Evolutionary conservation across 495 filamentous ascomycete genomes (phyloP).

Genomic region (Viridothelium virens): DNA sequence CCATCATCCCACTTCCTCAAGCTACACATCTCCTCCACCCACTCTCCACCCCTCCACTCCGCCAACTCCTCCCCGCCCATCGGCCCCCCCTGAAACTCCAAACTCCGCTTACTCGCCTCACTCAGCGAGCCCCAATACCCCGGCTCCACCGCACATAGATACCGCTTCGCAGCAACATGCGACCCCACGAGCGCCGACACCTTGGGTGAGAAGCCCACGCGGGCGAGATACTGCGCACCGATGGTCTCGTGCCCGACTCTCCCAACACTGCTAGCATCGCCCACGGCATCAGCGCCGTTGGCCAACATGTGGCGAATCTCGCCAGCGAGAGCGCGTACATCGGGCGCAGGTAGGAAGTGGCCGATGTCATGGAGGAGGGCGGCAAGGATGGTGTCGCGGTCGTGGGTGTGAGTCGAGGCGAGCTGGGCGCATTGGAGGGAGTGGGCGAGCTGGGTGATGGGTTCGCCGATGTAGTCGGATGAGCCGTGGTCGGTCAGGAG

Average conservation of each 20-base stretch:
- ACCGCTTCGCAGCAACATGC: conserved; percentile 43
- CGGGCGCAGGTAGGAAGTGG: conserved; percentile 35
- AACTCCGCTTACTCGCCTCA: conserved; percentile 36
- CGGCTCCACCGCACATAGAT: conserved; percentile 38
- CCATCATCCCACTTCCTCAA: conserved; percentile 41
- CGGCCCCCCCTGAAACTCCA: conserved; percentile 42
- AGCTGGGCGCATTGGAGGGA: conserved; percentile 40
- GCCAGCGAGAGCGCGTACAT: conserved; percentile 18
- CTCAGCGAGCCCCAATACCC: conserved; percentile 37
- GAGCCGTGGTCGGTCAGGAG: conserved; percentile 17
- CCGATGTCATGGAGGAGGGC: conserved; percentile 43
- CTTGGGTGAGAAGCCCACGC: conserved; percentile 37
- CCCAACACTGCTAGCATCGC: conserved; percentile 35
- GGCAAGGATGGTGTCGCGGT: conserved; percentile 37
- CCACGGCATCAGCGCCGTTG: not conserved
- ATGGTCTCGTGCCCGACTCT: conserved; percentile 41
- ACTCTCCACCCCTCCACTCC: conserved; percentile 27
- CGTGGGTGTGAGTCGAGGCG: conserved; percentile 22
- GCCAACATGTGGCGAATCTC: conserved; percentile 8
- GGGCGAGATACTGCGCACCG: conserved; percentile 36
- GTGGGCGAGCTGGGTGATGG: conserved; percentile 43
- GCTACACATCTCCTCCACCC: conserved; percentile 37
- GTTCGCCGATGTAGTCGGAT: conserved; percentile 35
- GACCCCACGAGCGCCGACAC: conserved; percentile 38
- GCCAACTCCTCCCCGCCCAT: conserved; percentile 34